These are phyloP conservation scores for Trametes punicea DNA, from an alignment of 768 basidiomycete genomes.

Conservation along the genomic window DNA sequence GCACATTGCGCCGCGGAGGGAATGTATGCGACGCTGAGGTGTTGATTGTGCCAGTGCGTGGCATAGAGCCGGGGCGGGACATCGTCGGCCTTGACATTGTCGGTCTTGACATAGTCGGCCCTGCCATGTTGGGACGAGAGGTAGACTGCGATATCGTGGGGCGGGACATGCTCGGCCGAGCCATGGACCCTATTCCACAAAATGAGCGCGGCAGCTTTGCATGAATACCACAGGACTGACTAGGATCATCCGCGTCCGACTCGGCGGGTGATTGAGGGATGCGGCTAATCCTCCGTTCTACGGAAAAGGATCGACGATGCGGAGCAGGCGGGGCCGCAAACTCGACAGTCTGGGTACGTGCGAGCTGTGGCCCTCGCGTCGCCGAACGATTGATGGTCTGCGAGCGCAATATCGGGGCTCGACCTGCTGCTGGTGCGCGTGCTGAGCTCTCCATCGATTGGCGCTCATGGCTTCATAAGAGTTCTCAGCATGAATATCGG, in stretches of 20 bases:
- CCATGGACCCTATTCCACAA: slow-evolving; percentile 23
- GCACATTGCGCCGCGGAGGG: slow-evolving; percentile 28
- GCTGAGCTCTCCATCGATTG: slow-evolving; percentile 6
- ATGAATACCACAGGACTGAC: background rate
- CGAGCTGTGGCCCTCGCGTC: slow-evolving; percentile 25
- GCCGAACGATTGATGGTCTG: slow-evolving; percentile 12
- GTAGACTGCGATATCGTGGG: slow-evolving; percentile 11
- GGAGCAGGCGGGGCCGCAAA: slow-evolving; percentile 40
- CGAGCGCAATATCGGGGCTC: slow-evolving; percentile 10
- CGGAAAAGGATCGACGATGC: slow-evolving; percentile 19
- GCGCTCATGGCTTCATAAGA: slow-evolving; percentile 10
- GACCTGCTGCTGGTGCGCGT: slow-evolving; percentile 2
- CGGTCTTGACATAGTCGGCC: slow-evolving; percentile 13
- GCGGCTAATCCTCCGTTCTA: slow-evolving; percentile 23
- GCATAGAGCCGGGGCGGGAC: slow-evolving; percentile 12
- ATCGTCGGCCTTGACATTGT: slow-evolving; percentile 18
- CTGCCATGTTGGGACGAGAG: slow-evolving; percentile 2
- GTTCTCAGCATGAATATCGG: slow-evolving; percentile 21
- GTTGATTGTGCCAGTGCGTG: slow-evolving; percentile 19
- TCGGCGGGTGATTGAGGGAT: slow-evolving; percentile 8
- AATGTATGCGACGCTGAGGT: slow-evolving; percentile 11
- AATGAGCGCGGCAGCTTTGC: background rate
- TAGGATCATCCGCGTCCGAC: slow-evolving; percentile 21
- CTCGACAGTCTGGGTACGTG: slow-evolving; percentile 48
- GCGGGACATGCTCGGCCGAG: slow-evolving; percentile 15